phyloP scores from a whole-genome alignment of 2,329 filamentous ascomycete species.

The Calonectria multiphialidica region DNA sequence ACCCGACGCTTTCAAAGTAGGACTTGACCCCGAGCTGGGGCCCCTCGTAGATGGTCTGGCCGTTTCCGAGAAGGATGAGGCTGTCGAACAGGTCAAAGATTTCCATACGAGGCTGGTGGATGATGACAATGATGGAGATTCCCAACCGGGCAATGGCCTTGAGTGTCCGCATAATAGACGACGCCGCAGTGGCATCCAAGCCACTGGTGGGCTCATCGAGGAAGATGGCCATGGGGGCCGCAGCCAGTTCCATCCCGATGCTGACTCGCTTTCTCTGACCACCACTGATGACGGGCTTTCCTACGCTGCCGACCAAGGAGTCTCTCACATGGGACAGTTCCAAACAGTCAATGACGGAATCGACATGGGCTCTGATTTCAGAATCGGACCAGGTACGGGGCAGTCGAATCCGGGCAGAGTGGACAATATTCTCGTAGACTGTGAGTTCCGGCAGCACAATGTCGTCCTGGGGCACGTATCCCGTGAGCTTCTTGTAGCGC shows the following conservation, averaged over 20 bases:
- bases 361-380: conserved; percentile 66
- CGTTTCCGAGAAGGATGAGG: conserved; percentile 66
- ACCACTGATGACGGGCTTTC: conserved; percentile 65
- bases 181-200: conserved; percentile 66
- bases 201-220: conserved; percentile 67
- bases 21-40: conserved; percentile 54
- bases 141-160: conserved; percentile 66
- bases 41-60: conserved; percentile 67
- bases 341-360: conserved; percentile 67
- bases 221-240: conserved; percentile 67
- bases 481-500: conserved; percentile 70
- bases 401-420: conserved; percentile 67
- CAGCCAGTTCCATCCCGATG: conserved; percentile 70
- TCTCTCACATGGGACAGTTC: conserved; percentile 64
- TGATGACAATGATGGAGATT: conserved; percentile 69
- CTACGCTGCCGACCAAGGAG: conserved; percentile 63
- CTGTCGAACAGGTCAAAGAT: conserved; percentile 70
- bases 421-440: conserved; percentile 71
- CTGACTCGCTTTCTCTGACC: conserved; percentile 70
- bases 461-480: conserved; percentile 73
- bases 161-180: conserved; percentile 66
- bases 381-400: conserved; percentile 62
- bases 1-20: conserved; percentile 67
- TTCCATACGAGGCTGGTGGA: conserved; percentile 70
- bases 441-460: conserved; percentile 70